Evolutionary conservation across 2,329 filamentous ascomycete genomes (phyloP).

Genomic region (Onygenales sp.): DNA sequence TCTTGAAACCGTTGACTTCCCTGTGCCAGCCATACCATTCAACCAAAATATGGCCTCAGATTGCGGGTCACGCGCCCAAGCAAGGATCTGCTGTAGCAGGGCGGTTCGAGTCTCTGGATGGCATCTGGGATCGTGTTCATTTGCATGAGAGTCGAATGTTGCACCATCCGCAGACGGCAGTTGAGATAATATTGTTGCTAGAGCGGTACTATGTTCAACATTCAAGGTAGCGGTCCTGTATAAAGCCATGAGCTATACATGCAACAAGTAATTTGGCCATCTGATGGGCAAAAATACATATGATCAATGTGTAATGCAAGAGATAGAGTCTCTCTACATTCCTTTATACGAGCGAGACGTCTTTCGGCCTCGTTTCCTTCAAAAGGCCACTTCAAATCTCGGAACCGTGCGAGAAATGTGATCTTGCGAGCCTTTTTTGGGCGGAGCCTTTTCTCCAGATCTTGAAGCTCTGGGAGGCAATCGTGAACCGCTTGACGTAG

Average conservation of each 20-base stretch:
- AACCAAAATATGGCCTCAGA: constrained; percentile 21
- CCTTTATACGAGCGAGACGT: background rate
- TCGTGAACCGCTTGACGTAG: background rate
- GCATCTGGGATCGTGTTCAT: constrained; percentile 8
- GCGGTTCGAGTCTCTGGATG: constrained; percentile 13
- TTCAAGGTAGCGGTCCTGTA: background rate
- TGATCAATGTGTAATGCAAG: background rate
- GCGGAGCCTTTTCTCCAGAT: background rate
- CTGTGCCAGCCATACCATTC: constrained; percentile 24
- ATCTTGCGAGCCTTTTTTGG: background rate
- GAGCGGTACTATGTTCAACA: background rate
- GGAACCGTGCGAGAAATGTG: background rate
- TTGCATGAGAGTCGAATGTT: constrained; percentile 5
- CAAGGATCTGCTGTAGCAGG: constrained; percentile 13
- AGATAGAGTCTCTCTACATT: background rate
- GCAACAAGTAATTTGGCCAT: background rate
- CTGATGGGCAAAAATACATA: background rate
- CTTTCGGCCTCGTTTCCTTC: background rate
- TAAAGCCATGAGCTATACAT: background rate
- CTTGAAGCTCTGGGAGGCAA: background rate
- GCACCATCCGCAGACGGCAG: constrained; percentile 3
- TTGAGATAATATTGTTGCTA: background rate
- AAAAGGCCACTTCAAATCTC: background rate
- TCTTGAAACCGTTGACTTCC: constrained; percentile 24
- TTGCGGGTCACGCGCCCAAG: constrained; percentile 9